Base-by-base conservation (phyloP, 768 basidiomycete species). In the Phlegmacium glaucopus region DNA sequence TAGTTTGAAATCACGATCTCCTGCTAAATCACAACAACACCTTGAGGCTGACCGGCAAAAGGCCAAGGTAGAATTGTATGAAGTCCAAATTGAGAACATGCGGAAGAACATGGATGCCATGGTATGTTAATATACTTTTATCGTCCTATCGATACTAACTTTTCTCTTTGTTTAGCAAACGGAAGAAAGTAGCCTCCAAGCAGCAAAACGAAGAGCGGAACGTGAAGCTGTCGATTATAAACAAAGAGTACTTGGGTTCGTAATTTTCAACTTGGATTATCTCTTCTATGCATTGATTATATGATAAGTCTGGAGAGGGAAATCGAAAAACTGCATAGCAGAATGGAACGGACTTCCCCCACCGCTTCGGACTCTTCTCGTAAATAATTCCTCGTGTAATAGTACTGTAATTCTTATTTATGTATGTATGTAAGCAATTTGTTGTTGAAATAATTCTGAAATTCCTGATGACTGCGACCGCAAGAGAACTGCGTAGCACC, bases 201-300 rank as follows among this genome's bases (percentile, higher is more conserved):
- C 85, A 9, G 79, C 77, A 17, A 89, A 89, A 63, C 81, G 88
- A 27, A 76, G 86, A 36, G 85, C 84, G 30, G 89, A 90, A 56
- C 76, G 86, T 32, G 88, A 91, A 55, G 85, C 83, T 26, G 78
- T 69, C 5, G 88, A 91, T 53, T 80, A 78, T 57, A 86, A 80
- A 62, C 85, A 88, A 62, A 79, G 78, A 50, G 74, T 81, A 35
- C 70, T 89, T 12, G 79, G 75, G 87, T 89, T 56, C 42, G 83
- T 56, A 16, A 26, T 34, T 34, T n/a, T 11, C 10, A 34, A 6
- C 32, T n/a, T 34, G 32, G 32, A 34, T 34, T 6, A 11, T 34
- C 22, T 18, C 35, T 36, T 16, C 34, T 36, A 28, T 39, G 11
- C 5, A 26, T 39, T 25, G 28, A 9, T 26, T 29, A 25, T 25